These are phyloP conservation scores for Phytophthora syringae DNA, from an alignment of 352 stramenopile species.

Conservation along the genomic window DNA sequence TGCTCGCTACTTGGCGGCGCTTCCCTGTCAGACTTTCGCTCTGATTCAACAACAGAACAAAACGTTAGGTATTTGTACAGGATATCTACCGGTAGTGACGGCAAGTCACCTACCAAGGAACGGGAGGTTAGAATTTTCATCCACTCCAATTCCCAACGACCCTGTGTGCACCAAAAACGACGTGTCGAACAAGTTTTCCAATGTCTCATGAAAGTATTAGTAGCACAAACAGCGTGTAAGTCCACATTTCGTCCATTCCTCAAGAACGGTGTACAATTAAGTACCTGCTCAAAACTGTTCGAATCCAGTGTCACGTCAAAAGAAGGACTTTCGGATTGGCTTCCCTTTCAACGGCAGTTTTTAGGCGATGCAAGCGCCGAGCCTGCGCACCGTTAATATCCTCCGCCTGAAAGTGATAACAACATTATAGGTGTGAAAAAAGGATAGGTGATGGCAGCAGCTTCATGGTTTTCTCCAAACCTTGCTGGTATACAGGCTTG, in stretches of 20 bases:
- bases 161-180: slow-evolving; percentile 19
- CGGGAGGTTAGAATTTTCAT: slow-evolving; percentile 5
- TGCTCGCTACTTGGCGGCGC: neutral
- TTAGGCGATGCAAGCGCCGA: slow-evolving; percentile 6
- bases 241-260: neutral
- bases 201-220: slow-evolving; percentile 5
- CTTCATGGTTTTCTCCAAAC: slow-evolving; percentile 2
- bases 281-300: slow-evolving; percentile 21
- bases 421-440: neutral
- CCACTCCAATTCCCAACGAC: slow-evolving; percentile 7
- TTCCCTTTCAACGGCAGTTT: slow-evolving; percentile 1
- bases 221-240: neutral
- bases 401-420: slow-evolving; percentile 6
- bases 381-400: slow-evolving; percentile 2
- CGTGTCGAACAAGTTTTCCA: slow-evolving; percentile 21
- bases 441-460: neutral
- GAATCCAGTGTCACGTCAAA: slow-evolving; percentile 15
- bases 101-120: slow-evolving; percentile 11
- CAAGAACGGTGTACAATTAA: neutral
- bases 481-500: slow-evolving; percentile 3
- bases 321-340: slow-evolving; percentile 7
- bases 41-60: neutral
- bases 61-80: neutral
- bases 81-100: neutral
- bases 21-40: neutral